Base-by-base conservation (phyloP, 495 filamentous ascomycete species). In the Aspergillus diversus region DNA sequence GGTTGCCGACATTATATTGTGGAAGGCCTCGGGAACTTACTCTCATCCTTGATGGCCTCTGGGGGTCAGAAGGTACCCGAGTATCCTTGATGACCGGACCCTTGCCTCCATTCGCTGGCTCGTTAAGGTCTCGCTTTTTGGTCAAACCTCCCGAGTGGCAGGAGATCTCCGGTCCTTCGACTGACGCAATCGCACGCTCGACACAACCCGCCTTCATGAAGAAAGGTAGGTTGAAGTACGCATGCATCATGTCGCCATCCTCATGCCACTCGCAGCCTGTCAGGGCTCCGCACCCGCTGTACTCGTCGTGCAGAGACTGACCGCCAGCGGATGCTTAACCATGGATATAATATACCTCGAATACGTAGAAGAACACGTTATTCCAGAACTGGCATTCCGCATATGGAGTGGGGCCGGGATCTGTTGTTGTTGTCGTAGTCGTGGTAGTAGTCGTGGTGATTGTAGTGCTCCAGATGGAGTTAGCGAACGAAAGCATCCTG, bases 131-230 rank as follows among this genome's bases (percentile, higher is more conserved):
- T 43, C 39, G 39, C 39, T 43, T 43, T n/a, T 12, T n/a, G 12
- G 11, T 43, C 39, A 43, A n/a, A 43, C 39, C 39, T 32, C 21
- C 16, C 13, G 7, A 7, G 17, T 53, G 13, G n/a, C 50, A 55
- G 12, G 52, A 55, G 7, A 62, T 62, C 55, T 60, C 34, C 47
- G 35, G 61, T 5, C 60, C 60, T 6, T 50, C 60, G 15, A 33
- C 60, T 3, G 60, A 62, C 16, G 43, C 35, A 21, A 62, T 62
- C 15, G 60, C 60, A 17, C 60, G 60, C 60, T 55, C 60, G 12
- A 62, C 60, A 17, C 60, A 62, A 9, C 60, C 60, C 8, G 34
- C 35, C 42, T 55, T 62, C 33, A 62, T 62, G 31, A 55, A 21
- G 60, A 55, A 62, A 16, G 32, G 33, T 11, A 55, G 39, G 60